phyloP scores from a whole-genome alignment of 805 yeast genomes.

The Barnettozyma californica region DNA sequence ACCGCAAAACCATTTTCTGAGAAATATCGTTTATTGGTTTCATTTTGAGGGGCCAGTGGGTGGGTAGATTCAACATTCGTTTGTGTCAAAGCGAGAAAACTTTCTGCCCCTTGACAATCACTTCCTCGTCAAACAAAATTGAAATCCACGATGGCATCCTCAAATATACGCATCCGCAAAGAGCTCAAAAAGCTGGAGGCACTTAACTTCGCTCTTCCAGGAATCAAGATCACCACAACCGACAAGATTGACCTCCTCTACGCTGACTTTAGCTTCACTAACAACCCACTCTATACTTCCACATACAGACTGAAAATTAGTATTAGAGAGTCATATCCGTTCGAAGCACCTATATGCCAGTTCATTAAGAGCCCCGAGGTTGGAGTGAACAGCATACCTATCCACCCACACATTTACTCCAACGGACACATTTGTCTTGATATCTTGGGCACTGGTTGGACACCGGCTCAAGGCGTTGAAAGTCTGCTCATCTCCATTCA shows the following conservation, averaged over 20 bases:
- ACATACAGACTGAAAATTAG: conserved; percentile 38
- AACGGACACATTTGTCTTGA: conserved; percentile 75
- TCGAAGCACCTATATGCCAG: conserved; percentile 51
- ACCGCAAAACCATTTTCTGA: no score
- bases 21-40: no score
- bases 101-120: no score
- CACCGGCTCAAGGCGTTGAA: conserved; percentile 30
- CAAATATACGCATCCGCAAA: neutral
- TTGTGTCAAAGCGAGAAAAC: no score
- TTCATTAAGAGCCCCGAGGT: conserved; percentile 30
- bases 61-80: no score
- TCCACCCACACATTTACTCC: conserved; percentile 67
- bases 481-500: conserved; percentile 54
- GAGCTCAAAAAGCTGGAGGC: conserved; percentile 2
- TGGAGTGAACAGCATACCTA: neutral
- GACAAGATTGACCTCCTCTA: conserved; percentile 29
- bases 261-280: conserved; percentile 32
- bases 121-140: no score
- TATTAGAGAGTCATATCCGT: conserved; percentile 46
- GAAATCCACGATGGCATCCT: neutral
- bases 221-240: conserved; percentile 27
- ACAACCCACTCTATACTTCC: conserved; percentile 32
- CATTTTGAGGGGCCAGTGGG: no score
- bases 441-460: conserved; percentile 42
- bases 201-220: conserved; percentile 10